Evolutionary conservation across 805 yeast genomes (phyloP).

Genomic region (Blastobotrys americana): DNA sequence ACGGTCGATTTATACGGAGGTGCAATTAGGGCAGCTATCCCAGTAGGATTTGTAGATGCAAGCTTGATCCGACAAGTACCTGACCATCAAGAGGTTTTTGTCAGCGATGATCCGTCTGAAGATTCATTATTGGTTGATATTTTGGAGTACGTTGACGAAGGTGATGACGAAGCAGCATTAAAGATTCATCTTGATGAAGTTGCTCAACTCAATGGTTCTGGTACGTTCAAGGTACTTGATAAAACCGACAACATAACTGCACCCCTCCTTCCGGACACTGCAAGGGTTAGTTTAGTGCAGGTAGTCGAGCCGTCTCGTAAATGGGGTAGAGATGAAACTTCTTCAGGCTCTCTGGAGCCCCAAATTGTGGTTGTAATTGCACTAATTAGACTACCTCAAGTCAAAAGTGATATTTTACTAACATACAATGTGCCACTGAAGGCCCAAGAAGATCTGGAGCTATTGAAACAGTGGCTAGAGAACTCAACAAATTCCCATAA

Average conservation of each 20-base stretch:
- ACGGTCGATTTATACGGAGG: constrained; percentile 65
- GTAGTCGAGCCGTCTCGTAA: constrained; percentile 38
- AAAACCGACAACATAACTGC: neutral
- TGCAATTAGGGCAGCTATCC: constrained; percentile 56
- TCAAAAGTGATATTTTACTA: constrained; percentile 53
- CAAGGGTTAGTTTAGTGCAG: neutral
- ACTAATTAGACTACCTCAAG: constrained; percentile 45
- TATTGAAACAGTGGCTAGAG: constrained; percentile 20
- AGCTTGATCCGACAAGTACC: constrained; percentile 77
- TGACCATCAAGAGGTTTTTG: constrained; percentile 88
- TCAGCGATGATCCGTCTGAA: constrained; percentile 36
- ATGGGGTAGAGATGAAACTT: constrained; percentile 41
- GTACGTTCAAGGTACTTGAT: neutral
- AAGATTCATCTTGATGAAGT: constrained; percentile 24
- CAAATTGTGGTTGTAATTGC: constrained; percentile 49
- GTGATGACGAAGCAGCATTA: constrained; percentile 16
- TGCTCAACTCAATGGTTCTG: constrained; percentile 21
- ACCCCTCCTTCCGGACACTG: neutral
- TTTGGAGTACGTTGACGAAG: constrained; percentile 33
- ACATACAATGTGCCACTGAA: constrained; percentile 48
- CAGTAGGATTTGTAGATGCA: constrained; percentile 63
- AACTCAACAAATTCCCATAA: neutral
- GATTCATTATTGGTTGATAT: constrained; percentile 36
- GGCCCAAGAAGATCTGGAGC: constrained; percentile 1
- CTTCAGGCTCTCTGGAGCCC: constrained; percentile 19